Evolutionary conservation across 2,329 filamentous ascomycete species (phyloP).

Genomic region (Annulohypoxylon truncatum): DNA sequence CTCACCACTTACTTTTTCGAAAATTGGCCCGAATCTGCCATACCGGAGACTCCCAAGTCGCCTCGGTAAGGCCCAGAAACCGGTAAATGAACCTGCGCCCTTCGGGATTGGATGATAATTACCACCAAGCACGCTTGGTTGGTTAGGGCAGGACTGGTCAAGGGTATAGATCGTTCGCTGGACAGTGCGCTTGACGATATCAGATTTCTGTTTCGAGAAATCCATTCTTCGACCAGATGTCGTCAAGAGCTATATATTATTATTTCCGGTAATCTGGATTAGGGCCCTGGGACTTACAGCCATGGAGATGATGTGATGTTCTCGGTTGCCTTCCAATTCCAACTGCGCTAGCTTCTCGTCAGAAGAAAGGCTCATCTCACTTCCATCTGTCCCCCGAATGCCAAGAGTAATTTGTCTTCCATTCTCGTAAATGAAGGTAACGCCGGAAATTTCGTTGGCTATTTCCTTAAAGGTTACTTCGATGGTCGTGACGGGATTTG

Average conservation of each 20-base stretch:
- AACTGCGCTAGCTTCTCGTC: constrained; percentile 32
- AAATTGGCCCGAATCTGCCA: constrained; percentile 30
- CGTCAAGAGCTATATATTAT: constrained; percentile 17
- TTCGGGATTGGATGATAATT: not conserved
- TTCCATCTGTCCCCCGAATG: constrained; percentile 4
- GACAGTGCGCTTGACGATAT: not conserved
- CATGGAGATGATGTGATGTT: constrained; percentile 30
- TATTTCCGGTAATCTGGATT: not conserved
- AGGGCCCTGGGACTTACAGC: constrained; percentile 18
- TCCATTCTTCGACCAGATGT: constrained; percentile 19
- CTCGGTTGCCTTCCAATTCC: constrained; percentile 25
- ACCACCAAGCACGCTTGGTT: not conserved
- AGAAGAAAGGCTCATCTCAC: constrained; percentile 19
- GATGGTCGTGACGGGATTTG: constrained; percentile 22
- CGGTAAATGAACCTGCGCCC: constrained; percentile 6
- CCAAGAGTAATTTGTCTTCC: constrained; percentile 28
- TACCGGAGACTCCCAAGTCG: constrained; percentile 15
- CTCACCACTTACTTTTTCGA: constrained; percentile 15
- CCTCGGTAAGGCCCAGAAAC: constrained; percentile 34
- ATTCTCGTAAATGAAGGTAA: constrained; percentile 36
- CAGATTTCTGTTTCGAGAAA: constrained; percentile 6
- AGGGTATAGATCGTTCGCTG: constrained; percentile 14
- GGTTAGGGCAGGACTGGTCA: not conserved
- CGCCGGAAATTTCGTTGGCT: constrained; percentile 29
- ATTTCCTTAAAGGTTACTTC: constrained; percentile 34